Percentiles rank a stretch among this genome's conserved stretches.
phyloP scores from a whole-genome alignment of 2,329 filamentous ascomycete species.

The Paradendryphiella salina region DNA sequence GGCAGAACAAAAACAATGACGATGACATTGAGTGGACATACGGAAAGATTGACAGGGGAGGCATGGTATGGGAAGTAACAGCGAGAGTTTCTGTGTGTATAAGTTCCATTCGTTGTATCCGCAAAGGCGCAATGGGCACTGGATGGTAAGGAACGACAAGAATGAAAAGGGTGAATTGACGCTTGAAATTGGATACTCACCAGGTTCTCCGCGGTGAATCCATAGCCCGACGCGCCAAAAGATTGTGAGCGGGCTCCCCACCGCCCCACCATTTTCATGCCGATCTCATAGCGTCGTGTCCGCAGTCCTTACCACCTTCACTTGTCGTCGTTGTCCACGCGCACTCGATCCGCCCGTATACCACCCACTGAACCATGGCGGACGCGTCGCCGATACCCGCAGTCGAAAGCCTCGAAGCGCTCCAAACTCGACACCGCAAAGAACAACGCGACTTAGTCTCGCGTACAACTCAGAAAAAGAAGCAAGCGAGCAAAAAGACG shows the following conservation, averaged over 20 bases:
- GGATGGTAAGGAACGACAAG: too few species aligned
- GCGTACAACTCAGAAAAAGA: constrained; percentile 92
- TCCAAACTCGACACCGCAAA: constrained; percentile 80
- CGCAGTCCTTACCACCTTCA: constrained; percentile 10
- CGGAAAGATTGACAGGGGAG: too few species aligned
- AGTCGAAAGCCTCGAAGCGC: constrained; percentile 65
- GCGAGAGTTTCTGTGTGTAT: too few species aligned
- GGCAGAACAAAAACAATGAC: too few species aligned
- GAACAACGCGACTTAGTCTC: constrained; percentile 85
- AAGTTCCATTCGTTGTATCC: too few species aligned
- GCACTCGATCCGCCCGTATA: neutral
- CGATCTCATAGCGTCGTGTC: neutral
- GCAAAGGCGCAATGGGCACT: too few species aligned
- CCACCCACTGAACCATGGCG: constrained; percentile 8
- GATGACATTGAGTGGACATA: too few species aligned
- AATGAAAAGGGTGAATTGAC: too few species aligned
- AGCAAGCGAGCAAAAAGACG: constrained; percentile 84
- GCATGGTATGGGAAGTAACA: too few species aligned
- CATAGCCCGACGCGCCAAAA: constrained; percentile 9
- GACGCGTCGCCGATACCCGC: constrained; percentile 1
- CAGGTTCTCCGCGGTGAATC: constrained; percentile 4
- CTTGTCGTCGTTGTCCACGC: neutral
- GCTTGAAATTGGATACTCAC: neutral
- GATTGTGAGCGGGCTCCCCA: constrained; percentile 5
- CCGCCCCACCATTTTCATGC: constrained; percentile 12